Base-by-base conservation (phyloP, 805 yeast species). In the Debaryomyces prosopidis region DNA sequence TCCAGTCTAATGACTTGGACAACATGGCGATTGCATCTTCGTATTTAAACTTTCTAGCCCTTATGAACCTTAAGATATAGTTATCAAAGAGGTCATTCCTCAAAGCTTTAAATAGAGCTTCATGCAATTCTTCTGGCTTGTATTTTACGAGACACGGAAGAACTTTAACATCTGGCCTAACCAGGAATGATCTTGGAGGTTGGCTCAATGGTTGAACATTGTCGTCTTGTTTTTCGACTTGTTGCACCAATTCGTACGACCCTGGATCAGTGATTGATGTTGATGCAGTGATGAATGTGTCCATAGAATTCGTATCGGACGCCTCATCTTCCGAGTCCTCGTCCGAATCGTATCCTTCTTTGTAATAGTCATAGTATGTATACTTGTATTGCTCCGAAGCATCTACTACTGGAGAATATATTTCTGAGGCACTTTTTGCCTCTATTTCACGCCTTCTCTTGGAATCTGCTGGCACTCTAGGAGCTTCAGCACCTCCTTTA, bases 41-140 rank as follows among this genome's bases (percentile, higher is more conserved):
- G 17, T 83, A 74, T 52, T 86, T 81, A 84, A 89, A 89, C 67
- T 89, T 89, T 67, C 97, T 82, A 32, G 97, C 97, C 54, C 96
- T 77, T 19, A 88, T 66, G 57, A 85, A 91, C 57, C 96, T 78
- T 58, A 91, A 73, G 26, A 89, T 41, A 53, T 84, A 65, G 55
- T 87, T 85, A 65, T 94, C 99, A 3, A 95, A 87, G 39, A 84
- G 75, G 62, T 92, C 98, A 35, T 82, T 77, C 66, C 92, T 82
- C 3, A 39, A 8, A 17, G 44, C 52, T 7, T 23, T 30, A 35
- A 50, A 30, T 3, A 90, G 10, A 85, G 83, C 61, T 23, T 63
- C 63, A 49, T 80, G 79, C 7, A 82, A 58, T 16, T 72, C 74
- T 17, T 72, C 73, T 0, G 85, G 79, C 18, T 81, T 73, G 47